Evolutionary conservation across 768 basidiomycete genomes (phyloP).

Genomic region (Leucogyrophana mollusca): DNA sequence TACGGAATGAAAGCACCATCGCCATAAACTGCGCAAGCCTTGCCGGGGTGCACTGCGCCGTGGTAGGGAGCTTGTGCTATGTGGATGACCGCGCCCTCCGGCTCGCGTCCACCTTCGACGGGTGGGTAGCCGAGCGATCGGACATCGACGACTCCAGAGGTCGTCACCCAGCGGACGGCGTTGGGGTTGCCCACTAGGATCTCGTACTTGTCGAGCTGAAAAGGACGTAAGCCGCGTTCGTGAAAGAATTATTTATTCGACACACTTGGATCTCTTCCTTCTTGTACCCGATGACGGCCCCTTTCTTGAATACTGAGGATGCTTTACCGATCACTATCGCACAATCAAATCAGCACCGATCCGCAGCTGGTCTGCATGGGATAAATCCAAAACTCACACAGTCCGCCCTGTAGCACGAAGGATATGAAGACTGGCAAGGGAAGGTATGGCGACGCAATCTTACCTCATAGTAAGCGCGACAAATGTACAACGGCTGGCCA

Average conservation of each 20-base stretch:
- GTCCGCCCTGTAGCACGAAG: constrained; percentile 41
- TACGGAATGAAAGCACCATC: constrained; percentile 63
- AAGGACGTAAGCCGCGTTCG: background rate
- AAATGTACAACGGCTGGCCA: constrained; percentile 52
- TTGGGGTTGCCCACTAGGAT: constrained; percentile 64
- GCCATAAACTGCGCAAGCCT: constrained; percentile 46
- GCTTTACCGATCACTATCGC: constrained; percentile 66
- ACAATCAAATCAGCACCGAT: constrained; percentile 1
- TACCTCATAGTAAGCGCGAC: constrained; percentile 59
- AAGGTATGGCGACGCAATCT: background rate
- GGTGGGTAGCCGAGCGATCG: constrained; percentile 43
- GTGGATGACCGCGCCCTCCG: constrained; percentile 58
- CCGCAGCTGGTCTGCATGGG: too few species aligned
- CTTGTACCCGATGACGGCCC: constrained; percentile 61
- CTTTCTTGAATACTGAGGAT: constrained; percentile 53
- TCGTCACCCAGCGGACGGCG: constrained; percentile 58
- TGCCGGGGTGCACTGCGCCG: constrained; percentile 59
- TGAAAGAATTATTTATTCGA: background rate
- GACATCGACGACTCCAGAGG: constrained; percentile 45
- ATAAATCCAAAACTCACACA: constrained; percentile 39
- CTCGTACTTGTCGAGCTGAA: constrained; percentile 62
- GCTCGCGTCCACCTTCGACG: constrained; percentile 69
- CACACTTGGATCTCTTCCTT: constrained; percentile 59
- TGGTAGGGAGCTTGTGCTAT: constrained; percentile 58
- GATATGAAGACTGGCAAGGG: constrained; percentile 5